These are phyloP conservation scores for Claviceps lovelessii DNA, from an alignment of 2,329 filamentous ascomycete genomes.

Conservation along the genomic window DNA sequence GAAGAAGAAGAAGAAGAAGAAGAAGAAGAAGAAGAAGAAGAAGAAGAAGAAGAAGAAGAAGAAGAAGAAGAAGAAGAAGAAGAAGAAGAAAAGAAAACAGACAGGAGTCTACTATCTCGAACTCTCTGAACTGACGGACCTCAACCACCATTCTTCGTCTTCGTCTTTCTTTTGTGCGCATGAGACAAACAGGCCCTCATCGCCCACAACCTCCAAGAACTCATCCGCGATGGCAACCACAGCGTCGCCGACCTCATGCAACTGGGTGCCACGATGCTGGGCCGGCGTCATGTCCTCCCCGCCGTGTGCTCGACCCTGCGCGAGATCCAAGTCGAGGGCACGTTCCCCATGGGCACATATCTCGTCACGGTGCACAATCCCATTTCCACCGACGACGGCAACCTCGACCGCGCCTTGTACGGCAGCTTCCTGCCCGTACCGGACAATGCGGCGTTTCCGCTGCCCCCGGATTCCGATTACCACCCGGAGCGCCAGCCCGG, in stretches of 20 bases:
- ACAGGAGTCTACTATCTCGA: background rate
- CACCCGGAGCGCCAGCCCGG: slow-evolving; percentile 58
- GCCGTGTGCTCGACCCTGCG: slow-evolving; percentile 64
- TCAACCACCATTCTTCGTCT: background rate
- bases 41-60: too few species aligned
- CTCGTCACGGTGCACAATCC: slow-evolving; percentile 90
- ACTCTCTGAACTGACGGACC: background rate
- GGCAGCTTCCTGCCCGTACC: slow-evolving; percentile 82
- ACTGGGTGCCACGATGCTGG: slow-evolving; percentile 81
- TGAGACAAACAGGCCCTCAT: slow-evolving; percentile 53
- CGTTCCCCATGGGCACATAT: slow-evolving; percentile 80
- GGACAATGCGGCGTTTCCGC: slow-evolving; percentile 49
- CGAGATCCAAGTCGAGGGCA: slow-evolving; percentile 88
- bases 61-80: background rate
- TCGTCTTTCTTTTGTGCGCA: background rate
- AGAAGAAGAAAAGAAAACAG: background rate
- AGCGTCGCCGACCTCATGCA: slow-evolving; percentile 87
- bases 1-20: too few species aligned
- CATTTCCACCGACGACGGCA: slow-evolving; percentile 71
- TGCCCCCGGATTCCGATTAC: slow-evolving; percentile 51
- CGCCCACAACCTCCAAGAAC: slow-evolving; percentile 80
- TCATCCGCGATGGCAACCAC: slow-evolving; percentile 92
- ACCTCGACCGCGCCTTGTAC: slow-evolving; percentile 76
- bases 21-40: too few species aligned
- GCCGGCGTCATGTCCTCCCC: slow-evolving; percentile 78